A percentile compares a stretch with the other conserved stretches of the same genome.
phyloP scores from a whole-genome alignment of 2,329 filamentous ascomycete genomes.

The Pseudodiploospora longispora region DNA sequence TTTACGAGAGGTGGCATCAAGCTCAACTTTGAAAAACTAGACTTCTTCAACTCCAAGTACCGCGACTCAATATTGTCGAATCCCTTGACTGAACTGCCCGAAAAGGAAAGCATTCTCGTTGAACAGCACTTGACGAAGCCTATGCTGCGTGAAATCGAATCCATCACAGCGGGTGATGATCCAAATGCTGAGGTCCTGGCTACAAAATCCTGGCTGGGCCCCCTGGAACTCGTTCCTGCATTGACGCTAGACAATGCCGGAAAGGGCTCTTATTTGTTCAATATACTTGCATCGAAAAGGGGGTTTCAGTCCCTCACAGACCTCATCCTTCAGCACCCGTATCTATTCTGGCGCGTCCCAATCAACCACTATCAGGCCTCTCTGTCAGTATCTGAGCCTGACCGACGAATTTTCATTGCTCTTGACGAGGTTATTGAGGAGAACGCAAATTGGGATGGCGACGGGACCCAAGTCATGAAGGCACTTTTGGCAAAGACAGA shows the following conservation, averaged over 20 bases:
- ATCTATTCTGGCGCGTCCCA: slow-evolving; percentile 31
- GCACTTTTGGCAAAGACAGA: slow-evolving; percentile 10
- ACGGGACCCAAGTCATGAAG: slow-evolving; percentile 12
- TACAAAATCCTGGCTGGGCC: slow-evolving; percentile 14
- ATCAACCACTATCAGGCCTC: slow-evolving; percentile 18
- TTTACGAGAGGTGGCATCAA: slow-evolving; percentile 88
- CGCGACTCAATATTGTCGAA: slow-evolving; percentile 24
- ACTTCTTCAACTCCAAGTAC: slow-evolving; percentile 69
- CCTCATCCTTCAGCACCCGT: slow-evolving; percentile 23
- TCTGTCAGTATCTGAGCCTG: slow-evolving; percentile 13
- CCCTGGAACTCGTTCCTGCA: slow-evolving; percentile 19
- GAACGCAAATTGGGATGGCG: slow-evolving; percentile 7
- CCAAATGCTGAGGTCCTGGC: neutral
- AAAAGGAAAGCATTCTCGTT: slow-evolving; percentile 16
- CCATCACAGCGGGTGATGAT: slow-evolving; percentile 12
- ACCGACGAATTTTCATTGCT: slow-evolving; percentile 15
- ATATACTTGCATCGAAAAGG: slow-evolving; percentile 13
- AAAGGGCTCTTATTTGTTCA: slow-evolving; percentile 14
- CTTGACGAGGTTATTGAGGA: slow-evolving; percentile 17
- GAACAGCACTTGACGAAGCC: slow-evolving; percentile 14
- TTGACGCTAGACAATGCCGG: slow-evolving; percentile 8
- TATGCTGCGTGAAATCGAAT: slow-evolving; percentile 14
- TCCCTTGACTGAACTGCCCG: slow-evolving; percentile 14
- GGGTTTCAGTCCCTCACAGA: slow-evolving; percentile 14
- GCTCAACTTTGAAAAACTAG: slow-evolving; percentile 72